Evolutionary conservation across 495 filamentous ascomycete genomes (phyloP).

Genomic region (Penicillium simplicissimum): DNA sequence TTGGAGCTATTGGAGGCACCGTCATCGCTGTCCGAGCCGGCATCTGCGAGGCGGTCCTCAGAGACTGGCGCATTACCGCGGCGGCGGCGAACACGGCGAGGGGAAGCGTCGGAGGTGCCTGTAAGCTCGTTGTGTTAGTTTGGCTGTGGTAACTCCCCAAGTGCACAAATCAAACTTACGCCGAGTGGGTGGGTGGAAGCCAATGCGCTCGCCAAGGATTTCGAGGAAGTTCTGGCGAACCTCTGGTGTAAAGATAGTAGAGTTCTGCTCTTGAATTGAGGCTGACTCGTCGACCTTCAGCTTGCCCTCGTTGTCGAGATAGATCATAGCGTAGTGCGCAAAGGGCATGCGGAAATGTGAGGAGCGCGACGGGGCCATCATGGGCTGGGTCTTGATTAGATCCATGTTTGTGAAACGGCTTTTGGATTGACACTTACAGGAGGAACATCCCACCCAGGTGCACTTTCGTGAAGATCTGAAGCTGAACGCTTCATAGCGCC

Average conservation of each 20-base stretch:
- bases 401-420: not conserved
- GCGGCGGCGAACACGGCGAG: conserved; percentile 39
- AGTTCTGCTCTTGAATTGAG: conserved; percentile 37
- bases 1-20: conserved; percentile 24
- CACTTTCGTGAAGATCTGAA: conserved; percentile 35
- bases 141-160: not conserved
- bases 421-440: conserved; percentile 30
- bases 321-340: conserved; percentile 46
- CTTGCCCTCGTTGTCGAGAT: conserved; percentile 42
- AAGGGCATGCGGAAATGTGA: conserved; percentile 36
- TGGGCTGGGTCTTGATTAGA: conserved; percentile 26
- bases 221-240: conserved; percentile 43
- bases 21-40: conserved; percentile 31
- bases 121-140: not conserved
- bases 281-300: conserved; percentile 41
- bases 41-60: conserved; percentile 26
- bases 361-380: conserved; percentile 33
- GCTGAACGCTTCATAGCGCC: conserved; percentile 41
- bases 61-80: conserved; percentile 26
- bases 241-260: conserved; percentile 40
- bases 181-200: conserved; percentile 33
- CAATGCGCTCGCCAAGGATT: conserved; percentile 35
- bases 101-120: conserved; percentile 26
- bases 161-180: conserved; percentile 24
- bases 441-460: conserved; percentile 38